Conservation (phyloP, 352 stramenopile species). For the Sclerospora graminicola region DNA sequence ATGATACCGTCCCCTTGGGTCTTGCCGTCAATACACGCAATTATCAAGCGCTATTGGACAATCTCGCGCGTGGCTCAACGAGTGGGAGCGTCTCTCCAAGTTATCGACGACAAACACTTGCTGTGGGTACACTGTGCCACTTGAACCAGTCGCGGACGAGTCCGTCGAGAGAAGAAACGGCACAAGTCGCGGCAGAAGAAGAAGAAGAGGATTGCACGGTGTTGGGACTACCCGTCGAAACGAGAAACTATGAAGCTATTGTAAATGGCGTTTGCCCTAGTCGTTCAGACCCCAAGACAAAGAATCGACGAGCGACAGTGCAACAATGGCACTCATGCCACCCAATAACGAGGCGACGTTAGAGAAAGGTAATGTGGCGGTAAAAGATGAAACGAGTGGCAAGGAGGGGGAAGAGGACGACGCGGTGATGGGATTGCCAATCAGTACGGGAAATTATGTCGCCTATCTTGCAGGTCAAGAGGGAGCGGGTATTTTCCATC, state of each 20-base stretch:
- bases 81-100: constrained; percentile 8
- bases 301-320: constrained; percentile 16
- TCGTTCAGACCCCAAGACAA: constrained; percentile 8
- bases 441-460: constrained; percentile 50
- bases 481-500: constrained; percentile 11
- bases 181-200: not conserved
- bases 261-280: constrained; percentile 17
- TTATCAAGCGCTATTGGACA: constrained; percentile 45
- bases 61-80: constrained; percentile 18
- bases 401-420: constrained; percentile 19
- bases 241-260: constrained; percentile 40
- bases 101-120: constrained; percentile 9
- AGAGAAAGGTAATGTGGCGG: not conserved
- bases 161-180: not conserved
- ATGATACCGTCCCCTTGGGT: constrained; percentile 28
- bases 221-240: constrained; percentile 35
- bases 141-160: constrained; percentile 7
- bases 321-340: not conserved
- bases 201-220: constrained; percentile 21
- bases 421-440: constrained; percentile 46
- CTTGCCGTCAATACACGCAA: constrained; percentile 52
- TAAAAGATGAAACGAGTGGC: constrained; percentile 3
- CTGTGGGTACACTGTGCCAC: constrained; percentile 16
- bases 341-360: not conserved
- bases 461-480: constrained; percentile 28